Evolutionary conservation across 2,329 filamentous ascomycete species (phyloP).

Genomic region (Scedosporium minutisporum): DNA sequence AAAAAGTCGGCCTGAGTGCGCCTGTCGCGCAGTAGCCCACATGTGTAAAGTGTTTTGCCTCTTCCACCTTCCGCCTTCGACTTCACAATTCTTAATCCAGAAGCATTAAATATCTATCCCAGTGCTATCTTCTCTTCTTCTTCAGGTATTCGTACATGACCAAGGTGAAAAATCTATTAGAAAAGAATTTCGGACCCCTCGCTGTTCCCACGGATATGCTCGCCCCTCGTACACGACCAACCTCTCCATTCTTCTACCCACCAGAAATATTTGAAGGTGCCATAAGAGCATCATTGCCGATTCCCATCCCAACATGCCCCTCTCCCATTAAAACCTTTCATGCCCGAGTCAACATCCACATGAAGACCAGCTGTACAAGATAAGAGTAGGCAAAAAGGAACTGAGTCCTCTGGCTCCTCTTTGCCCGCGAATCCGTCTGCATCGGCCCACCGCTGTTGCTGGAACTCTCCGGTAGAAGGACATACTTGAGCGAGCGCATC

Average conservation of each 20-base stretch:
- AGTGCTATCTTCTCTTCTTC: neutral
- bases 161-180: neutral
- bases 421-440: conserved; percentile 66
- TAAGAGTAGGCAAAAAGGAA: conserved; percentile 94
- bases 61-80: too few relatives aligned
- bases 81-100: too few relatives aligned
- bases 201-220: neutral
- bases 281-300: neutral
- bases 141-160: neutral
- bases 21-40: too few relatives aligned
- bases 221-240: neutral
- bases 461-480: conserved; percentile 77
- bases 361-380: conserved; percentile 85
- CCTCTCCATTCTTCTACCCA: neutral
- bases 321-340: conserved; percentile 14
- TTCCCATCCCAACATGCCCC: neutral
- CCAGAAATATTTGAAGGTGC: neutral
- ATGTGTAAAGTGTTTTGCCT: too few relatives aligned
- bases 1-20: too few relatives aligned
- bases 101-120: too few relatives aligned
- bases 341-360: conserved; percentile 60
- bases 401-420: conserved; percentile 79
- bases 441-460: conserved; percentile 54
- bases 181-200: neutral
- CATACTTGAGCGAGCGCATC: conserved; percentile 90